A percentile compares a stretch with the other conserved stretches of the same genome.
Evolutionary conservation across 139 green algal species (phyloP).

Genomic region (Coelastrella sp.): DNA sequence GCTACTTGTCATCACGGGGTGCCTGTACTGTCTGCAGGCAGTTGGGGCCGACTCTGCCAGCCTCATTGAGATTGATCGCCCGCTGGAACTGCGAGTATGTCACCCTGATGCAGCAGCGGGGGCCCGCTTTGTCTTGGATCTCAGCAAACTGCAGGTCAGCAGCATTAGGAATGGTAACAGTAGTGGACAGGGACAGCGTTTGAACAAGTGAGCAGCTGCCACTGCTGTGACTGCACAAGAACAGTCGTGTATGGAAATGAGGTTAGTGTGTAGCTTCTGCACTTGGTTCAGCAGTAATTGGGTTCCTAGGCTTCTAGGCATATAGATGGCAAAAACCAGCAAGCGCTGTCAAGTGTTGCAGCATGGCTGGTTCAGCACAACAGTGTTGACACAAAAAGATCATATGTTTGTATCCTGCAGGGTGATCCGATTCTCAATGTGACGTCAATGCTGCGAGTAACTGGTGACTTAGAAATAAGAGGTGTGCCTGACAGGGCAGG

Average conservation of each 20-base stretch:
- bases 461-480: not conserved
- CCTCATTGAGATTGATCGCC: not conserved
- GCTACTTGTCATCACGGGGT: not conserved
- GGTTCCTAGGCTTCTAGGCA: too few relatives aligned
- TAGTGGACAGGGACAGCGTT: too few relatives aligned
- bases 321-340: too few relatives aligned
- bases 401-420: not conserved
- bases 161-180: too few relatives aligned
- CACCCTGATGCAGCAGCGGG: not conserved
- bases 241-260: too few relatives aligned
- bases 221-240: too few relatives aligned
- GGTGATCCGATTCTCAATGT: not conserved
- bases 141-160: slow-evolving; percentile 29
- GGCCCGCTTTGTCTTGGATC: not conserved
- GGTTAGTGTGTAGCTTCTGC: too few relatives aligned
- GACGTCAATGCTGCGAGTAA: not conserved
- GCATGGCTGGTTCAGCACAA: too few relatives aligned
- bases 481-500: slow-evolving; percentile 5
- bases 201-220: too few relatives aligned
- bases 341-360: too few relatives aligned
- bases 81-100: slow-evolving; percentile 2
- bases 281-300: too few relatives aligned
- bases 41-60: not conserved
- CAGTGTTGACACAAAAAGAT: too few relatives aligned
- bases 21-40: not conserved